Evolutionary conservation across 2,329 filamentous ascomycete species (phyloP), one percentile per base, ranked within the genome.

Genomic region (Davidsoniella virescens): DNA sequence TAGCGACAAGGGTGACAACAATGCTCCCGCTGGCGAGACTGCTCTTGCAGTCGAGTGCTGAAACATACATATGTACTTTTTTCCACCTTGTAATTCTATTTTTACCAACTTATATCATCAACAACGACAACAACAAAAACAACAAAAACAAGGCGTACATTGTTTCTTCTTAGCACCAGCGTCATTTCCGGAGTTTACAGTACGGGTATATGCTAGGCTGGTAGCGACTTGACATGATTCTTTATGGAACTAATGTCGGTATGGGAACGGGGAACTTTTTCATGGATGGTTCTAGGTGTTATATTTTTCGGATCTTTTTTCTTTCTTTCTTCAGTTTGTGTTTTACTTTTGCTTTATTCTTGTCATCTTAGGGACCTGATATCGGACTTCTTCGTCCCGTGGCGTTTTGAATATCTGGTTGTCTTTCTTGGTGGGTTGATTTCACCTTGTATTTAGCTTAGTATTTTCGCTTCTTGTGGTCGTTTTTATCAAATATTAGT

Each of bases 1-100:
- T 23, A 83, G 78, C 61, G 71, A 73, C 23, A 75, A 76, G 55
- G 80, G 77, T 44, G 79, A 76, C 51, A 58, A 62, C 52, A 50
- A 54, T 18, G 17, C 18, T 39, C 26, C 29, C 23, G 40, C 17
- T 29, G 44, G 38, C 3, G 44, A 47, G 25, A 9, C 29, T 17
- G 17, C 29, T 25, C 5, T 37, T 17, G 38, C 33, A 14, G 7
- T 29, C 18, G 41, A 45, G 16, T 25, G 25, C 40, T 41, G 44
- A 14, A 46, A 29, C 17, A 37, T 33, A 47, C n/a, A 29, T 10
- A 8, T 20, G n/a, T 43, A 23, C 18, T 36, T 17, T 6, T 44
- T 40, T 17, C 16, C 14, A 41, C 33, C 25, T 47, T 47, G 44
- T 51, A 42, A 37, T 49, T 29, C 14, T 52, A 48, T 39, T 43